Base-by-base conservation (phyloP, 2,329 filamentous ascomycete species). In the Talaromyces sp. region DNA sequence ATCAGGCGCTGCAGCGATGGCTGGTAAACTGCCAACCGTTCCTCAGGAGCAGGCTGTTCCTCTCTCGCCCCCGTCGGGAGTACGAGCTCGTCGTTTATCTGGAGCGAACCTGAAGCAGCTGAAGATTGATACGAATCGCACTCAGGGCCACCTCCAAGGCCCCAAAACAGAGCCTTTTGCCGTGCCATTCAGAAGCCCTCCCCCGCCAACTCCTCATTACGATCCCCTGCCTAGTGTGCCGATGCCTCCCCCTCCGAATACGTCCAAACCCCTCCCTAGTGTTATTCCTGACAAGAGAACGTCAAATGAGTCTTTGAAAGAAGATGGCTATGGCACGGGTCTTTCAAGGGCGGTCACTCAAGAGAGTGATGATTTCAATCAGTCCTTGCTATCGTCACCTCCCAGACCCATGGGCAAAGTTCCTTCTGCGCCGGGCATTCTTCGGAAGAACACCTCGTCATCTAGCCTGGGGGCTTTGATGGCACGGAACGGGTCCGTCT, bases 51-150 rank as follows among this genome's bases (percentile, higher is more conserved):
- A 63, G 56, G 60, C 56, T 48, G 61, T 51, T 27, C 63, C 57
- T 57, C 62, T 56, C 65, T 62, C 48, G 35, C 58, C 56, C 27
- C 60, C 72, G 24, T 74, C 74, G 60, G 81, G 86, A 46, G 89
- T 95, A 56, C 84, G 90, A 57, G 90, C 83, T 66, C 84, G 92
- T 62, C 85, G 92, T 63, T 77, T 96, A 32, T 96, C 92, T 3
- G 90, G 89, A 8, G 88, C 91, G 67, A 91, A 90, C 67, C 79
- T 84, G 14, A 92, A 90, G 71, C 89, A 92, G 68, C 79, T 97
- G 56, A 96, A 92, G 76, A 97, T 97, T 59, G 91, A 97, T 73
- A 97, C 92, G 11, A 77, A 76, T 64, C 70, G 67, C 66, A 70
- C 68, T 57, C 63, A 66, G 43, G 35, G 68, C 46, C 61, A 66